Base-by-base conservation (phyloP, 257 asterid genomes). In the Scutellaria baicalensis region DNA sequence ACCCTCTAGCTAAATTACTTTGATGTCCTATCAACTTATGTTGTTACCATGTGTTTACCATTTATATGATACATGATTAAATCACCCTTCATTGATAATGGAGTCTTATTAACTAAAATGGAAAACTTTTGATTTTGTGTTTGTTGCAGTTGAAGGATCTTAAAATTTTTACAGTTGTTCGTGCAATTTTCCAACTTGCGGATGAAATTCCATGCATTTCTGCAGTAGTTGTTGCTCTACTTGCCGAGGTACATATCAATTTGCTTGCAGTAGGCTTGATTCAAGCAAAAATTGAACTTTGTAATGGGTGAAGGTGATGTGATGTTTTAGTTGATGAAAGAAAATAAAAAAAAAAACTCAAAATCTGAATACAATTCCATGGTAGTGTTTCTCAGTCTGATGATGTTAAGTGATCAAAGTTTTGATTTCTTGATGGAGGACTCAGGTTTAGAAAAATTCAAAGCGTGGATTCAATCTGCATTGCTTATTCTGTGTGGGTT, bases 171-270 rank as follows among this genome's bases (percentile, higher is more conserved):
- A 94, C 99, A 8, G 88, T 94, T 57, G 84, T 94, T 74, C 99
- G 99, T 52, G 97, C 90, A 51, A 91, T 94, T 64, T 94, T 94
- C 85, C 99, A 94, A 84, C 93, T 94, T 60, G 51, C 95, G 4
- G 99, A 94, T 67, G 99, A 94, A 80, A 94, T 94, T 57, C 99
- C 99, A 54, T 94, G 97, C 90, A 89, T 94, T 44, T 91, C 99
- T 58, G 97, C 99, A 16, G 96, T 94, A 79, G 97, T 94, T 75
- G 99, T 94, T 76, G 99, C 99, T 76, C 87, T 94, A 52, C 99
- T 91, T 56, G 91, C 97, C 6, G 99, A 94, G 89, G 99, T 94
- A 85, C 57, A 23, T 36, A 9, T 66, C 11, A 31, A 42, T 6
- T 59, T 68, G 18, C 38, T 55, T 71, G 47, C 6, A 51, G 11